These are phyloP conservation scores for Yarrowia sp. DNA, from an alignment of 805 yeast species.

Conservation along the genomic window DNA sequence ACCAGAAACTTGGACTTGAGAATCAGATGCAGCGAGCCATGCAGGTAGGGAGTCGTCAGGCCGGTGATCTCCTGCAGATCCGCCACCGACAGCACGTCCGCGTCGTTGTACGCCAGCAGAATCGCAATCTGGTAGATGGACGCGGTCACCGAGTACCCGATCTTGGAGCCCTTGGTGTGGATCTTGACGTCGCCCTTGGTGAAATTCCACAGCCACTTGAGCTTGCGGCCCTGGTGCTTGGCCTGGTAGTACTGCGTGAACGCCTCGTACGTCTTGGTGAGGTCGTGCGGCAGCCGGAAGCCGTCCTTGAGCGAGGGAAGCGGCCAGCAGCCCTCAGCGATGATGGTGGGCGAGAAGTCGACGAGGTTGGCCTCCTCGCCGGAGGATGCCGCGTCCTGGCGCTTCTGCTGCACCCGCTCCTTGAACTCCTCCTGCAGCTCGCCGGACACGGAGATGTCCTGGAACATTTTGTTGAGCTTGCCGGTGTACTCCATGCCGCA, in stretches of 20 bases:
- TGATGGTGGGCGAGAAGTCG: constrained; percentile 70
- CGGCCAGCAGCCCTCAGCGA: constrained; percentile 92
- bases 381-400: constrained; percentile 31
- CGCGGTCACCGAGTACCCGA: constrained; percentile 56
- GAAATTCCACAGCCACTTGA: constrained; percentile 95
- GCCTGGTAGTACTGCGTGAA: constrained; percentile 66
- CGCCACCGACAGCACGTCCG: constrained; percentile 55
- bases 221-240: constrained; percentile 81
- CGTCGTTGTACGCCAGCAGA: constrained; percentile 74
- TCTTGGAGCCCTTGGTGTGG: constrained; percentile 75
- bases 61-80: constrained; percentile 68
- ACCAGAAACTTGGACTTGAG: constrained; percentile 71
- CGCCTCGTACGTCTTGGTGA: constrained; percentile 61
- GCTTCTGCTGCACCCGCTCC: constrained; percentile 45
- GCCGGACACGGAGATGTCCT: constrained; percentile 81
- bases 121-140: constrained; percentile 87
- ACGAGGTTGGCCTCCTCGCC: constrained; percentile 39
- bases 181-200: constrained; percentile 91
- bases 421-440: constrained; percentile 63
- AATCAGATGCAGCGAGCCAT: constrained; percentile 75
- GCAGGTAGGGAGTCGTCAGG: constrained; percentile 60
- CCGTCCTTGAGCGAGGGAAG: constrained; percentile 49
- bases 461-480: constrained; percentile 93
- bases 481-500: constrained; percentile 91
- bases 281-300: constrained; percentile 64